Evolutionary conservation across 441 rosid species (phyloP).

Genomic region (Syzygium syzygioides): DNA sequence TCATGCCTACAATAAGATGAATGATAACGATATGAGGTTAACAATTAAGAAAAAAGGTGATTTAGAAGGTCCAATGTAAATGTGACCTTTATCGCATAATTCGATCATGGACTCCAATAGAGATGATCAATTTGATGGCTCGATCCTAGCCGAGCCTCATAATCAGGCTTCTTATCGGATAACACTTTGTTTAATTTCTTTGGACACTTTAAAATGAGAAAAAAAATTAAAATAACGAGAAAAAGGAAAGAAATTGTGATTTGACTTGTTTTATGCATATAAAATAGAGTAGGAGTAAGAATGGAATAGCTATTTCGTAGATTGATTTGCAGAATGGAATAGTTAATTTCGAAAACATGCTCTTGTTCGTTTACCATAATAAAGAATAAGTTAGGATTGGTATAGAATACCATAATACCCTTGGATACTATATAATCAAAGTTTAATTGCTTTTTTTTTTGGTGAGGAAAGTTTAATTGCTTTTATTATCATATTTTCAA

Average conservation of each 20-base stretch:
- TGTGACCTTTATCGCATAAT: not conserved
- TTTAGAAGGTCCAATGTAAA: not conserved
- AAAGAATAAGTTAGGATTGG: not conserved
- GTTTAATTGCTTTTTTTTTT: no score
- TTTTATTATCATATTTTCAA: not conserved
- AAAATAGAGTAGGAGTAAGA: not conserved
- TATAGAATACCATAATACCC: not conserved
- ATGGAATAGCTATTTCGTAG: not conserved
- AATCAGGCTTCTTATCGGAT: not conserved
- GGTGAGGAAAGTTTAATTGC: not conserved
- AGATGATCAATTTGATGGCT: not conserved
- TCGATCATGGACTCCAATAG: accelerated
- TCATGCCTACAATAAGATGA: not conserved
- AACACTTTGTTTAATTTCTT: not conserved
- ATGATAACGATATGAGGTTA: not conserved
- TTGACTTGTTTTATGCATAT: not conserved
- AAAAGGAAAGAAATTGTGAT: not conserved
- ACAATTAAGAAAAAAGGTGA: not conserved
- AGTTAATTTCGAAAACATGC: not conserved
- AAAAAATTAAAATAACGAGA: not conserved
- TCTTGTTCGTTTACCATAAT: not conserved
- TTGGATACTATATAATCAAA: not conserved
- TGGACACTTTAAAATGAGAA: not conserved
- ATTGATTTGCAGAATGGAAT: not conserved
- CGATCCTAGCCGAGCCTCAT: not conserved